These are phyloP conservation scores for Colletotrichum aenigma DNA, from an alignment of 2,329 filamentous ascomycete species.

Conservation along the genomic window DNA sequence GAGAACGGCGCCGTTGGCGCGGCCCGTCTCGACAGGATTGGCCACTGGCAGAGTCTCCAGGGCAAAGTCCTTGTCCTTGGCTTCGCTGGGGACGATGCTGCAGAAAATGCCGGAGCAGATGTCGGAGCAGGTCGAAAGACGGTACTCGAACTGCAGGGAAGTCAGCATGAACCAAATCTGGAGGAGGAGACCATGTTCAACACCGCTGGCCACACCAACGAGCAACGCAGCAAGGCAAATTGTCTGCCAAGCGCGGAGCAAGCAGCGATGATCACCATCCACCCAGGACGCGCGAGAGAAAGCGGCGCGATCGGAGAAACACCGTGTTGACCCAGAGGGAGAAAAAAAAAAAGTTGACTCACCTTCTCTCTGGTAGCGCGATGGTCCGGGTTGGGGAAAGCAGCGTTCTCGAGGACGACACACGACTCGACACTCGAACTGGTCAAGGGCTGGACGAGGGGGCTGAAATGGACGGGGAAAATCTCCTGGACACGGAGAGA, in stretches of 20 bases:
- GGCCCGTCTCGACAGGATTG: constrained; percentile 62
- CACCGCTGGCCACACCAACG: neutral
- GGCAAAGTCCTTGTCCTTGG: constrained; percentile 50
- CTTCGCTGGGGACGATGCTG: constrained; percentile 55
- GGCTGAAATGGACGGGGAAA: constrained; percentile 66
- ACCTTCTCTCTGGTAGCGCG: constrained; percentile 61
- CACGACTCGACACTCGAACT: constrained; percentile 67
- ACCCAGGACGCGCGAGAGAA: neutral
- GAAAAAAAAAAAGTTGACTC: constrained; percentile 21
- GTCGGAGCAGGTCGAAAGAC: constrained; percentile 75
- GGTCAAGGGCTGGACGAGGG: constrained; percentile 76
- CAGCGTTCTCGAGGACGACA: constrained; percentile 58
- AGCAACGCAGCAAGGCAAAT: neutral
- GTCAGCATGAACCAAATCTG: neutral
- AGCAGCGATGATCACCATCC: neutral
- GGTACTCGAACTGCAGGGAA: constrained; percentile 70
- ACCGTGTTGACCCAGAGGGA: neutral
- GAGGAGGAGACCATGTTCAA: neutral
- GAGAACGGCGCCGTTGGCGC: constrained; percentile 57
- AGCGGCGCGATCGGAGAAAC: neutral
- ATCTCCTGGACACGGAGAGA: constrained; percentile 43
- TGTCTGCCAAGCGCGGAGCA: neutral
- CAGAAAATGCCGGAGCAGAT: constrained; percentile 83
- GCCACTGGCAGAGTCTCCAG: constrained; percentile 59
- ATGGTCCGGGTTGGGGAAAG: constrained; percentile 54